Evolutionary conservation across 768 basidiomycete species (phyloP).

Genomic region (Paxillus rubicundulus): DNA sequence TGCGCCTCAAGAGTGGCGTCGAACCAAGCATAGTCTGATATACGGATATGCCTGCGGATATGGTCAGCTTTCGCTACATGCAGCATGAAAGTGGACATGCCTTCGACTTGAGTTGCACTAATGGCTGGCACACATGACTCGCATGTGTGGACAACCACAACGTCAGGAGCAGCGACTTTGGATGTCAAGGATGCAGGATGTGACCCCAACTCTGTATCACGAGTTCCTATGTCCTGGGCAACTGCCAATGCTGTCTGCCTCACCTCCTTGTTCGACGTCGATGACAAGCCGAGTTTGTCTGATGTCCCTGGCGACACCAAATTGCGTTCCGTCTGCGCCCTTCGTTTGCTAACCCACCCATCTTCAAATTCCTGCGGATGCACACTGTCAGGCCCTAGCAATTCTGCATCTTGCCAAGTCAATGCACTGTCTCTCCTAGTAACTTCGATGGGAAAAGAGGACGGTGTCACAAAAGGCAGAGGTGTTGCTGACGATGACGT

Average conservation of each 20-base stretch:
- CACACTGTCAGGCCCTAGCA: slow-evolving; percentile 46
- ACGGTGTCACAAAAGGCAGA: slow-evolving; percentile 3
- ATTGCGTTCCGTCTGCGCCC: slow-evolving; percentile 10
- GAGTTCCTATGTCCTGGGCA: slow-evolving; percentile 5
- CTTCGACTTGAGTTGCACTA: slow-evolving; percentile 68
- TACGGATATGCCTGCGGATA: slow-evolving; percentile 60
- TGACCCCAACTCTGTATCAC: slow-evolving; percentile 3
- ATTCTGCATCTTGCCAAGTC: slow-evolving; percentile 43
- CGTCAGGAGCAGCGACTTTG: slow-evolving; percentile 16
- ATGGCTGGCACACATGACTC: slow-evolving; percentile 61
- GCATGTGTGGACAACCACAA: slow-evolving; percentile 61
- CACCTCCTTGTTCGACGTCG: slow-evolving; percentile 1
- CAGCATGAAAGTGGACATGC: slow-evolving; percentile 35
- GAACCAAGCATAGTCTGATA: slow-evolving; percentile 65
- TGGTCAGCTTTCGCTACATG: slow-evolving; percentile 7
- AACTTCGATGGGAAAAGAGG: slow-evolving; percentile 2
- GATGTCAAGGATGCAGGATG: slow-evolving; percentile 2
- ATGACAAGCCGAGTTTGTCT: not conserved
- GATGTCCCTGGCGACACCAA: slow-evolving; percentile 6
- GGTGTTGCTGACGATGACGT: slow-evolving; percentile 6
- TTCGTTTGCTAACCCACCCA: slow-evolving; percentile 27
- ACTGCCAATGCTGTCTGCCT: not conserved
- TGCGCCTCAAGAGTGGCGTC: slow-evolving; percentile 60
- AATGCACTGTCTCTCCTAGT: slow-evolving; percentile 23
- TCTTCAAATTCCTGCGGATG: slow-evolving; percentile 42